These are phyloP conservation scores for Aspergillus puulaauensis DNA, from an alignment of 2,329 filamentous ascomycete genomes.

Conservation along the genomic window DNA sequence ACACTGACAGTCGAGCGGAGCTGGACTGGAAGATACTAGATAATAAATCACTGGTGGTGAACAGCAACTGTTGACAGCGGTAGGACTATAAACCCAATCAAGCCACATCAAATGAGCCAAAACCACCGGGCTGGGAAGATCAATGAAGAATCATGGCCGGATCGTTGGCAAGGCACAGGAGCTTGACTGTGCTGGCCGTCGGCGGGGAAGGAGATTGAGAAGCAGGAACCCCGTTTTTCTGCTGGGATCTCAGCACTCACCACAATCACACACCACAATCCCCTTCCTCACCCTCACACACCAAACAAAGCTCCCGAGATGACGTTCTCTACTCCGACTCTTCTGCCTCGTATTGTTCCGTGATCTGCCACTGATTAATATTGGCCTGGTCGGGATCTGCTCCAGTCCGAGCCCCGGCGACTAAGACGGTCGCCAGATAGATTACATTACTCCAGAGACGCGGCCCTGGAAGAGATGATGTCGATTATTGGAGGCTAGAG, in stretches of 20 bases:
- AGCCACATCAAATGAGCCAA: neutral
- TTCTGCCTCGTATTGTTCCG: neutral
- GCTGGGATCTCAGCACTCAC: slow-evolving; percentile 13
- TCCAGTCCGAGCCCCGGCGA: too few relatives aligned
- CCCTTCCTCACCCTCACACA: neutral
- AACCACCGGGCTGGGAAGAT: neutral
- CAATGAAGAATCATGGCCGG: neutral
- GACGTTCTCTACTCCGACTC: neutral
- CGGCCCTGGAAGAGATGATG: neutral
- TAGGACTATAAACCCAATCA: neutral
- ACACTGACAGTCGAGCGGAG: neutral
- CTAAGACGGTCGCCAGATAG: neutral
- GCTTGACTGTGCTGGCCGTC: slow-evolving; percentile 1
- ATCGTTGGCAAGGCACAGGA: neutral
- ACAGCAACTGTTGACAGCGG: neutral
- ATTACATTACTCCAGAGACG: neutral
- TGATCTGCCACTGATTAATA: too few relatives aligned
- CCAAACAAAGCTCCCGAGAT: neutral
- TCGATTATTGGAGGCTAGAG: neutral
- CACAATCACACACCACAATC: neutral
- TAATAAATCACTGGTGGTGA: neutral
- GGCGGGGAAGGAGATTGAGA: slow-evolving; percentile 15
- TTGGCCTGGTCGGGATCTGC: neutral
- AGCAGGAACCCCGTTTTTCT: slow-evolving; percentile 26
- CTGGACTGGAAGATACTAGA: neutral